A percentile compares a stretch with the other conserved stretches of the same genome.
Conservation (phyloP, 352 stramenopile species). For the Phytophthora pisi region DNA sequence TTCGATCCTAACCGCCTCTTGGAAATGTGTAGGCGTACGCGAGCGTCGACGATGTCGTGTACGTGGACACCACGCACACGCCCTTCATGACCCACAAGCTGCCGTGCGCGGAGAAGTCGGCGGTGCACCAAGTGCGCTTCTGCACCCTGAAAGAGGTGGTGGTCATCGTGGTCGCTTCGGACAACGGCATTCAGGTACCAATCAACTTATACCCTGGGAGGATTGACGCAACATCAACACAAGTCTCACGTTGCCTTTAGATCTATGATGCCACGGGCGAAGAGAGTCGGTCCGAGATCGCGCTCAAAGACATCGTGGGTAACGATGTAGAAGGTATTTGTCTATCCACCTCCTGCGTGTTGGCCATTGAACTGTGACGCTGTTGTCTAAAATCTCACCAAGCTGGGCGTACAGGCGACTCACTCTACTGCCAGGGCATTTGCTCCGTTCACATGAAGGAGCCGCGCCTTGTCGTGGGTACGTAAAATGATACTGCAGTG, state of each 20-base stretch:
- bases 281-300: conserved; percentile 58
- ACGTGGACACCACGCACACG: conserved; percentile 48
- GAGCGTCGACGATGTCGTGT: conserved; percentile 51
- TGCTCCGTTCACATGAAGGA: conserved; percentile 57
- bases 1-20: conserved; percentile 4
- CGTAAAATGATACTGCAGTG: conserved; percentile 4
- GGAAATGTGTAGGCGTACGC: conserved; percentile 43
- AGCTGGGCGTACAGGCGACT: conserved; percentile 31
- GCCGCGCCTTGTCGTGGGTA: conserved; percentile 56
- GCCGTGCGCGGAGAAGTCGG: conserved; percentile 52
- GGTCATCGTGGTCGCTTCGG: conserved; percentile 70
- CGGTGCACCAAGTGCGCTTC: conserved; percentile 70
- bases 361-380: neutral
- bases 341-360: neutral
- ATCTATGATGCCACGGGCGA: conserved; percentile 70
- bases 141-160: conserved; percentile 47
- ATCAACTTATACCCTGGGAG: neutral
- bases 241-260: conserved; percentile 31
- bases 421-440: conserved; percentile 69
- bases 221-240: neutral
- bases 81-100: conserved; percentile 49
- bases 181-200: conserved; percentile 50
- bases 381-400: neutral
- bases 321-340: conserved; percentile 47
- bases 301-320: conserved; percentile 58